Conservation (phyloP, 2,329 filamentous ascomycete genomes). For the Nemania bipapillata region DNA sequence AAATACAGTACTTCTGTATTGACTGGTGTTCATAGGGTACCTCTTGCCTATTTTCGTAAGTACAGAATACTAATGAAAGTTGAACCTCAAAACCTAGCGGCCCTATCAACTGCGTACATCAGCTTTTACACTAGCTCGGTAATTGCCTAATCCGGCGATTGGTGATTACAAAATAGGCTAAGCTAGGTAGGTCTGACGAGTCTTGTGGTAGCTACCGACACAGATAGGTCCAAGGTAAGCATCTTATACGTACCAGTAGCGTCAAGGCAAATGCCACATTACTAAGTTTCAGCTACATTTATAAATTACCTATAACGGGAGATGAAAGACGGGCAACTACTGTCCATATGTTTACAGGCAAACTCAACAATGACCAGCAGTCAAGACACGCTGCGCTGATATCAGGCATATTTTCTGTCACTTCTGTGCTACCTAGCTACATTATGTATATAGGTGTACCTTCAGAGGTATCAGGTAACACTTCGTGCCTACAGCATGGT, state of each 20-base stretch:
- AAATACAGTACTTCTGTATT: no score
- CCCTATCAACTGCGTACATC: no score
- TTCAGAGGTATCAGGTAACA: no score
- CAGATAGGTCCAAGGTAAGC: background rate
- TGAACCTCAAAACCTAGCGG: no score
- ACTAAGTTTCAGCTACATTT: background rate
- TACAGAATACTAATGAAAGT: no score
- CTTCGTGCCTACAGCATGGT: no score
- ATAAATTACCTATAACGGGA: background rate
- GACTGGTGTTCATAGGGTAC: background rate
- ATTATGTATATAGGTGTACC: background rate
- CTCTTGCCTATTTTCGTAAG: no score
- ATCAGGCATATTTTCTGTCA: no score
- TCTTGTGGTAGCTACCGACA: background rate
- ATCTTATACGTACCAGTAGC: background rate
- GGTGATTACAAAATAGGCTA: constrained; percentile 21
- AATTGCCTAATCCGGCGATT: constrained; percentile 25
- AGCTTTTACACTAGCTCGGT: constrained; percentile 15
- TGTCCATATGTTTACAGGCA: no score
- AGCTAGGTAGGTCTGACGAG: background rate
- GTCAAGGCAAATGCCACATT: constrained; percentile 13
- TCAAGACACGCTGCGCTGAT: no score
- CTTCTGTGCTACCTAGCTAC: background rate
- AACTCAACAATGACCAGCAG: no score
- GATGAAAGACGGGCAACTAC: background rate